Evolutionary conservation across 2,329 filamentous ascomycete genomes (phyloP), one percentile per base, ranked within the genome.

Genomic region (Exophiala aquamarina): DNA sequence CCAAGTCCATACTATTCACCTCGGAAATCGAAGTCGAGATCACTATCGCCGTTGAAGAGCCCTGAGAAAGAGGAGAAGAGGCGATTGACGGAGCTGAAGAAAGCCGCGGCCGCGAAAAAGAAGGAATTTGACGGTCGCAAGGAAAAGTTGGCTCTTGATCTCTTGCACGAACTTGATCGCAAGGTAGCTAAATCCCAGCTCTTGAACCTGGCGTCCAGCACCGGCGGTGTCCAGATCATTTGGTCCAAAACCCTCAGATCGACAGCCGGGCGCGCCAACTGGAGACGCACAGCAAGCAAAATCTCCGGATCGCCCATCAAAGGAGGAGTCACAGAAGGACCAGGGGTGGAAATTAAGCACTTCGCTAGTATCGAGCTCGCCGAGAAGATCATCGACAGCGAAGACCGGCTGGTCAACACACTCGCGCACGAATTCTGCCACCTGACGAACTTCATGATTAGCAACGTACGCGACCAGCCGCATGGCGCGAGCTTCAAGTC

Each of bases 381-480:
- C 0, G 83, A 88, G 44, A 95, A 94, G 65, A 84, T 96, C 37
- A 90, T 97, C 52, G 83, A 89, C 63, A 79, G 85, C 60, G 81
- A 87, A 57, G 69, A 86, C 48, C 82, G 89, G 3, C 77, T 97
- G 1, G 77, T 93, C 54, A 96, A 96, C 66, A 90, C 93, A 0
- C 71, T 97, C n/a, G 89, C 92, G 0, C 93, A 98, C 65, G 93
- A 98, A 61, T 97, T 93, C 71, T 97, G 93, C 66, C 93, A 98
- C 63, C 72, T 97, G 1, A 85, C 89, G 34, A 95, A 90, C 60
- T 96, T 92, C 66, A 94, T 97, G 82, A 74, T 97, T 54, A 84
- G 78, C 39, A 82, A 84, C 28, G 73, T 91, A 28, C 84, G 81
- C 34, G 83, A 82, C 46, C 84, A 87, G 52, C 89, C 90, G 0